Percentiles rank a stretch among this genome's conserved stretches.
Evolutionary conservation across 768 basidiomycete genomes (phyloP).

Genomic region (Hygrocybe coccinea): DNA sequence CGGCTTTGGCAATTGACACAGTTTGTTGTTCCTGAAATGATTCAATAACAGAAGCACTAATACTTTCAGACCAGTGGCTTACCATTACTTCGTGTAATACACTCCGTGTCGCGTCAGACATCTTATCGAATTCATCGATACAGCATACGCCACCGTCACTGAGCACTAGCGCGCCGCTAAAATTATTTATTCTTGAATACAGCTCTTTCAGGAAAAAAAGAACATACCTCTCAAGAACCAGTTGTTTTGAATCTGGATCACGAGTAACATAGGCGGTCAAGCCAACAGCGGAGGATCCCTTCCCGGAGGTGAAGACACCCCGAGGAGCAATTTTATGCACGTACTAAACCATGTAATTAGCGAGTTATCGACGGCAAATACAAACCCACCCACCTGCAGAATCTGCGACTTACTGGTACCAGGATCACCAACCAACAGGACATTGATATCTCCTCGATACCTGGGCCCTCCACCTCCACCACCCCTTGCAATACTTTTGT

Average conservation of each 20-base stretch:
- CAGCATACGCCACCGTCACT: slow-evolving; percentile 97
- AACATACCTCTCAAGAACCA: slow-evolving; percentile 87
- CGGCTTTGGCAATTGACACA: slow-evolving; percentile 97
- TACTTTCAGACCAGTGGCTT: not conserved
- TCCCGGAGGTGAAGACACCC: slow-evolving; percentile 96
- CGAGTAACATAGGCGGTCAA: slow-evolving; percentile 97
- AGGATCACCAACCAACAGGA: slow-evolving; percentile 94
- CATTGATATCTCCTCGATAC: slow-evolving; percentile 97
- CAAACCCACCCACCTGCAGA: slow-evolving; percentile 55
- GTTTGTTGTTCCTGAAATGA: slow-evolving; percentile 91
- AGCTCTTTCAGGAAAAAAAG: not conserved
- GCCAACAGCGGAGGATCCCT: slow-evolving; percentile 98
- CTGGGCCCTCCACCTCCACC: slow-evolving; percentile 94
- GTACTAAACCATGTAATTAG: slow-evolving; percentile 51
- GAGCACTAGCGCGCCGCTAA: slow-evolving; percentile 86
- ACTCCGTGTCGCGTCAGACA: slow-evolving; percentile 95
- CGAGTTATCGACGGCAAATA: not conserved
- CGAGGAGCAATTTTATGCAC: slow-evolving; percentile 98
- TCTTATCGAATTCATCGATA: slow-evolving; percentile 99
- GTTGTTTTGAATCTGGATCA: slow-evolving; percentile 96
- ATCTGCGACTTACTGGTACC: slow-evolving; percentile 97
- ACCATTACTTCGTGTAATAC: slow-evolving; percentile 99
- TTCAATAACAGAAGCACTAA: not conserved
- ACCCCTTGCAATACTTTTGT: slow-evolving; percentile 88
- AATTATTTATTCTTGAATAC: slow-evolving; percentile 3